Percentiles rank a stretch among this genome's conserved stretches.
phyloP scores from a whole-genome alignment of 345 rosid species.

The Bruguiera gymnorhiza region DNA sequence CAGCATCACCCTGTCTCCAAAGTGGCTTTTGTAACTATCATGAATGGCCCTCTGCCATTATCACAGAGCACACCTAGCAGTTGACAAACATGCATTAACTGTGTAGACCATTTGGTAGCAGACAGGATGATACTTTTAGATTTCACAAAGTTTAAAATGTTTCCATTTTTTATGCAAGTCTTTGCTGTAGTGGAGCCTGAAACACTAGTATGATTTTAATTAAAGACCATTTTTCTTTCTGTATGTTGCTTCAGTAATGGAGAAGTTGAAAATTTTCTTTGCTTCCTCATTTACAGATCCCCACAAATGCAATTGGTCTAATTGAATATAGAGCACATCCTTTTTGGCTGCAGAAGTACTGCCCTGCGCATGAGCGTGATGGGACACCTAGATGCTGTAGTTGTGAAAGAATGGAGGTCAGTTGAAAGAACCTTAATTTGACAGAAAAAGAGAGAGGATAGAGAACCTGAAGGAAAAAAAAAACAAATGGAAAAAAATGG shows the following conservation, averaged over 20 bases:
- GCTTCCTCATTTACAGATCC: constrained; percentile 45
- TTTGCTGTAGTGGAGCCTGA: not conserved
- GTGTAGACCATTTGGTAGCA: no score
- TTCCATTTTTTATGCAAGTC: no score
- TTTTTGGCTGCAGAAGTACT: constrained; percentile 82
- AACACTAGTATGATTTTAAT: not conserved
- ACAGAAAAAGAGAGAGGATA: not conserved
- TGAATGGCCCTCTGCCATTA: not conserved
- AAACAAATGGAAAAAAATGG: not conserved
- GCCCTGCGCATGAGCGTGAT: constrained; percentile 89
- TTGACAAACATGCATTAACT: no score
- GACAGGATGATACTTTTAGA: no score
- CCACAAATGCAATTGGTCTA: constrained; percentile 60
- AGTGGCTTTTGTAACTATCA: constrained; percentile 1
- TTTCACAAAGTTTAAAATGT: no score
- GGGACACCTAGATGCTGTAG: constrained; percentile 76
- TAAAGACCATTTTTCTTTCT: not conserved
- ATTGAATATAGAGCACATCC: constrained; percentile 79
- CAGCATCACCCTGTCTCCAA: not conserved
- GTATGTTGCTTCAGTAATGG: no score
- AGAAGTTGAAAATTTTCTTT: not conserved
- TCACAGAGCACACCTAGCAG: no score
- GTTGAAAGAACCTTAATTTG: constrained; percentile 16
- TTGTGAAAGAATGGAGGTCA: constrained; percentile 86
- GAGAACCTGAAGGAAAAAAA: constrained; percentile 4